Evolutionary conservation across 768 basidiomycete genomes (phyloP), one percentile per base, ranked within the genome.

Genomic region (Pleurotus cornucopiae): DNA sequence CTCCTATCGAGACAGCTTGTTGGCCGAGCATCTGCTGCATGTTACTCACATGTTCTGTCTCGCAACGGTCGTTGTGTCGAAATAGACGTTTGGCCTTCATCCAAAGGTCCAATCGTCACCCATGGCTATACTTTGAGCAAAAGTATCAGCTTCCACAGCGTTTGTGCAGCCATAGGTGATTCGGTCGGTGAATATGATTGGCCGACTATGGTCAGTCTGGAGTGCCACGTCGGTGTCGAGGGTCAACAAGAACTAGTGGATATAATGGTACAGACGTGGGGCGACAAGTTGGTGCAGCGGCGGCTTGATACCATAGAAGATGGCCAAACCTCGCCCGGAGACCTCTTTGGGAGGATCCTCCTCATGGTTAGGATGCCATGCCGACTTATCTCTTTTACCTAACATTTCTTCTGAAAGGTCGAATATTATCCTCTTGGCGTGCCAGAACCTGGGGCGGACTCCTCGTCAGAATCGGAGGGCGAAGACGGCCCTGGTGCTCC

Each of bases 11-110:
- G 80, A 41, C 85, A 86, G 61, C 65, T 86, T 21, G 66, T 82
- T 13, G 85, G 84, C 5, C 72, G 71, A 38, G 69, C 82, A 4
- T 83, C 83, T 4, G 74, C 81, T 4, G 73, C 71, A 3, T 77
- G 75, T 0, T 88, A 88, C 61, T 77, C 71, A 2, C 76, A 82
- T 58, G 82, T 86, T 25, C 67, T 86, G 14, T 69, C 67, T 30
- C 73, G 77, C 4, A 71, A 74, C 47, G 80, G 76, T 6, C 76
- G 83, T 16, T 85, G 83, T 60, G 79, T 86, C 71, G 85, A 88
- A 63, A 83, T 86, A 49, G 85, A 88, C 60, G 84, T 84, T 6
- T 88, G 86, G 85, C 75, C 81, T 4, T 78, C 79, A 0, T 68
- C 72, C 5, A 72, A 76, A 40, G 82, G 82, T 0, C 73, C 78